Conservation (phyloP, 2,329 filamentous ascomycete genomes). For the Erysiphe pulchra region DNA sequence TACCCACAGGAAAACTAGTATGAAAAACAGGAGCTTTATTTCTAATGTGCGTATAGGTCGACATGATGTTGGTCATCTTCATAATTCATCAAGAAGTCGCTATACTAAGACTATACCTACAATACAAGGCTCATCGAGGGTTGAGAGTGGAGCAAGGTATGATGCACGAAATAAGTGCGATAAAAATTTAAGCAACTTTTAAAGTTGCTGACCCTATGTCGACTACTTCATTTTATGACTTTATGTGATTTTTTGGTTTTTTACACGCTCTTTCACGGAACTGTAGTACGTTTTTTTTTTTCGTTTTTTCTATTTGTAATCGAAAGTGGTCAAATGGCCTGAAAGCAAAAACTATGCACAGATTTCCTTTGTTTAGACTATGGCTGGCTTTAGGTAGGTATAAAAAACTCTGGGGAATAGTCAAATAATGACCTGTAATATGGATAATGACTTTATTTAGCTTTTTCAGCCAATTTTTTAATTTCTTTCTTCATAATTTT, state of each 20-base stretch:
- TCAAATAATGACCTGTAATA: background rate
- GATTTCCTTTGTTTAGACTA: background rate
- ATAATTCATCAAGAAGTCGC: conserved; percentile 22
- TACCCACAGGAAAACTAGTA: background rate
- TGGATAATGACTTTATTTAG: background rate
- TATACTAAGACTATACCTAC: conserved; percentile 6
- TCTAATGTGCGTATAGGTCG: conserved; percentile 26
- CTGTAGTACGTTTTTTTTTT: background rate
- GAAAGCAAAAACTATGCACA: background rate
- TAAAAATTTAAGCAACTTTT: background rate
- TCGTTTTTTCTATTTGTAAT: background rate
- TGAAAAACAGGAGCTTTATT: background rate
- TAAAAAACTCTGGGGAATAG: background rate
- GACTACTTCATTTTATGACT: background rate
- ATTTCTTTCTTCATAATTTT: too few species aligned
- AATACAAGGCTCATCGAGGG: background rate
- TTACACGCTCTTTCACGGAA: background rate
- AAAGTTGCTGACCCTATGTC: background rate
- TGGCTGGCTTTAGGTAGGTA: background rate
- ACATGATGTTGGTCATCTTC: conserved; percentile 42
- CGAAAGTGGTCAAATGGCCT: background rate
- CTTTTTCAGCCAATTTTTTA: too few species aligned
- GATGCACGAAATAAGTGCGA: background rate
- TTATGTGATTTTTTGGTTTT: background rate
- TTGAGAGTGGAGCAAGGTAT: background rate